phyloP scores from a whole-genome alignment of 148 eudicot genomes.

The Beta vulgaris region DNA sequence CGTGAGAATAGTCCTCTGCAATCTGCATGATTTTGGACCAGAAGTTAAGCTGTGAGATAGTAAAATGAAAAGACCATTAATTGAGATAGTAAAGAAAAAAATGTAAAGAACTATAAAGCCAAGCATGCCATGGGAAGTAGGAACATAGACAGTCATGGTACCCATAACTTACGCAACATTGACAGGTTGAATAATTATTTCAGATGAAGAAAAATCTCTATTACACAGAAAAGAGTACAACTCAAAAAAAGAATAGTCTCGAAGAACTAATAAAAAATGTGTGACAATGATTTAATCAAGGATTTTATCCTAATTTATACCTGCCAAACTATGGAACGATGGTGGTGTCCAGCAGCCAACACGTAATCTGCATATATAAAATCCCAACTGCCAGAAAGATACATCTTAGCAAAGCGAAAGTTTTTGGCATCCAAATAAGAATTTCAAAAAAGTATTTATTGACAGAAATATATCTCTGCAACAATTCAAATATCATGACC shows the following conservation, averaged over 20 bases:
- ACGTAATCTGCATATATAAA: conserved; percentile 98
- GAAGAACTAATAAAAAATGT: background rate
- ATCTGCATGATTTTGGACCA: conserved; percentile 46
- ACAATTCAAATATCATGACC: background rate
- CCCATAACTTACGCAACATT: too few species aligned
- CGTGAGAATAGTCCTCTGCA: conserved; percentile 96
- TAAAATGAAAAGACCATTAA: background rate
- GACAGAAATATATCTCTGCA: background rate
- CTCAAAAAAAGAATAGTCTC: background rate
- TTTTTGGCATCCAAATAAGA: conserved; percentile 6
- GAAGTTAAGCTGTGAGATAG: conserved; percentile 4
- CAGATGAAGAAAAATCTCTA: too few species aligned
- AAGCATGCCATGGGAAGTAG: too few species aligned
- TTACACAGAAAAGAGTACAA: too few species aligned
- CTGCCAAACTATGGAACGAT: conserved; percentile 98
- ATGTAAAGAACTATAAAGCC: background rate
- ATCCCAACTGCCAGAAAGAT: conserved; percentile 72
- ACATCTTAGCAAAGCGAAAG: conserved; percentile 20
- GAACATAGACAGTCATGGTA: too few species aligned
- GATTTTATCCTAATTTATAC: conserved; percentile 35
- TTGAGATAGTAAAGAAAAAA: background rate
- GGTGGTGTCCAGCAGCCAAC: conserved; percentile 92
- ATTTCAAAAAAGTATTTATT: background rate
- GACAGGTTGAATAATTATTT: background rate
- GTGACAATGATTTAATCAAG: background rate